Base-by-base conservation (phyloP, 2,329 filamentous ascomycete species). In the Ophiosphaerella korrae region DNA sequence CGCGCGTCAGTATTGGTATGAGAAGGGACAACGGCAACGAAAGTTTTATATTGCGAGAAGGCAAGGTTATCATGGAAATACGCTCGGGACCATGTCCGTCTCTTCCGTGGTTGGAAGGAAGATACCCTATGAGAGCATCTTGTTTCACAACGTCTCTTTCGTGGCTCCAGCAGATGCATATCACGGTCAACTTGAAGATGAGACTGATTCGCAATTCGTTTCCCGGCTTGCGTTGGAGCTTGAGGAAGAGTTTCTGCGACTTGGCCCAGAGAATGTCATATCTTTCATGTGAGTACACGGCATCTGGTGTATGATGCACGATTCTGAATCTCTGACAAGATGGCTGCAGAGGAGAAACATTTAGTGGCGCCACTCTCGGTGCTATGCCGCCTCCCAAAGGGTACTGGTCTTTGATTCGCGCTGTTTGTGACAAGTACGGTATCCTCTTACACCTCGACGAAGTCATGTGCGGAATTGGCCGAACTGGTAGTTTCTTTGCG, bases 151-250 rank as follows among this genome's bases (percentile, higher is more conserved):
- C 46, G 77, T 84, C 33, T 83, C 80, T 8, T 80, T 80, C 45
- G 86, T 91, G 0, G 86, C 83, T n/a, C 81, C 87, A 0, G 88
- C 87, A 62, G 85, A 86, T 60, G 75, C 81, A 0, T 90, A 88
- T 61, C 81, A 85, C 7, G 81, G 79, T 0, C 80, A 80, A 62
- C 57, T 55, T 0, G 60, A 75, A 0, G 71, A 60, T 0, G 86
- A 90, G 59, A 80, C 78, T 0, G 80, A 84, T 26, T 75, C 77
- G 2, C 74, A 78, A 1, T 90, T 89, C 53, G 82, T 88, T 0
- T 65, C 69, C 0, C 77, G 84, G 18, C 76, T 90, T 11, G 82
- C 83, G 0, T 68, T 78, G 4, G 87, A 91, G 66, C 75, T 92
- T 1, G 88, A 91, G 7, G 78, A 74, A 2, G 85, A 89, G 55